phyloP scores from a whole-genome alignment of 768 basidiomycete genomes.

The Leccinum sublutescens region DNA sequence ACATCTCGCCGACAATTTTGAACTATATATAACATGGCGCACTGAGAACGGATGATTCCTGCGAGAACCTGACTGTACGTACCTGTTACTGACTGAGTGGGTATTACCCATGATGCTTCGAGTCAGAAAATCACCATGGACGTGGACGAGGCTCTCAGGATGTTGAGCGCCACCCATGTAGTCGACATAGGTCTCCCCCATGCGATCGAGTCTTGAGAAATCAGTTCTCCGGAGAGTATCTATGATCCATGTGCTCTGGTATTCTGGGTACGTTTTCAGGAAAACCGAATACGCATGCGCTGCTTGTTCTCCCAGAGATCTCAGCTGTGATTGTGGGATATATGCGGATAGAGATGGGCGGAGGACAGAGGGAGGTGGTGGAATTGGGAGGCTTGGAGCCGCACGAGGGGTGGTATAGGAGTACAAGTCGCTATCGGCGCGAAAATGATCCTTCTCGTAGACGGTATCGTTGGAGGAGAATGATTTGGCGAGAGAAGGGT shows the following conservation, averaged over 20 bases:
- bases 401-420: slow-evolving; percentile 1
- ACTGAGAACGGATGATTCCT: not conserved
- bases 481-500: slow-evolving; percentile 35
- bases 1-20: slow-evolving; percentile 62
- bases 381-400: not conserved
- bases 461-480: slow-evolving; percentile 41
- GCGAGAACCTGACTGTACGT: slow-evolving; percentile 36
- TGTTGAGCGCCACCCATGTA: slow-evolving; percentile 85
- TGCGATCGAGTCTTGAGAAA: slow-evolving; percentile 55
- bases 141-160: slow-evolving; percentile 71
- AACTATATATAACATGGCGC: slow-evolving; percentile 41
- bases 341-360: slow-evolving; percentile 20
- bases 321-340: slow-evolving; percentile 26
- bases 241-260: slow-evolving; percentile 65
- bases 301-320: slow-evolving; percentile 34
- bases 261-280: slow-evolving; percentile 48
- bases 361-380: not conserved
- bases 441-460: slow-evolving; percentile 30
- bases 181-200: slow-evolving; percentile 77
- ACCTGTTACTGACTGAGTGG: slow-evolving; percentile 82
- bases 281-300: slow-evolving; percentile 49
- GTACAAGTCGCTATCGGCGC: slow-evolving; percentile 7
- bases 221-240: slow-evolving; percentile 66
- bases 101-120: slow-evolving; percentile 75
- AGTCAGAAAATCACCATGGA: slow-evolving; percentile 68